Evolutionary conservation across 73 alveolate genomes (phyloP), one percentile per base, ranked within the genome.

Genomic region (Diophrys sp.): DNA sequence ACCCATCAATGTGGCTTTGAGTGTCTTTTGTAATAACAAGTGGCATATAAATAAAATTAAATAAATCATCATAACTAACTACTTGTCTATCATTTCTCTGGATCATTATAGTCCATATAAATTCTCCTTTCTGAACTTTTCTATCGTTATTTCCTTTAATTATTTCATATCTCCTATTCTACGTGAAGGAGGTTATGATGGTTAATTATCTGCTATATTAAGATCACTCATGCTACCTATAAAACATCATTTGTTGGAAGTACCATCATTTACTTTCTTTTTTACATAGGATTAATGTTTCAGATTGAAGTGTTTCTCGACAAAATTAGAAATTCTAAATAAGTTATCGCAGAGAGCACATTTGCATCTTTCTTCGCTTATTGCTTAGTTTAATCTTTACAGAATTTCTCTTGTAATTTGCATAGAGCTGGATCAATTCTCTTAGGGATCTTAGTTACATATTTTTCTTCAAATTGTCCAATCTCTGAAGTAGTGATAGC

Each of bases 341-440:
- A 89, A 72, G 74, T 95, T 95, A 29, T 82, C 82, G 71, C 99
- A 95, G 14, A 88, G 56, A 26, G 56, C 79, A 71, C 99, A 95
- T 57, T 75, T 80, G 70, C 70, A 89, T 56, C 85, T 88, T 33
- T 82, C 89, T 26, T 77, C 84, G 54, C 75, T 83, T 80, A 79
- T 53, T 75, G 90, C 23, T 62, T 71, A 26, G 87, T 90, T 56
- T 83, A 82, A 80, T 90, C 88, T 28, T 74, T 70, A 67, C 84
- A 90, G 57, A 85, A 85, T 56, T 86, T 83, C 24, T 29, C n/a
- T 32, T 55, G 23, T 23, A 29, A 23, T 23, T 71, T 31, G n/a
- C 2, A 23, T 1, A 71, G 57, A 77, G 44, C 71, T 83, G 86
- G 89, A 80, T 80, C 77, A 73, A 90, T 71, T 67, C 75, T 73